A percentile compares a stretch with the other conserved stretches of the same genome.
These are phyloP conservation scores for Aspergillus pseudotamarii DNA, from an alignment of 2,329 filamentous ascomycete genomes.

Conservation along the genomic window DNA sequence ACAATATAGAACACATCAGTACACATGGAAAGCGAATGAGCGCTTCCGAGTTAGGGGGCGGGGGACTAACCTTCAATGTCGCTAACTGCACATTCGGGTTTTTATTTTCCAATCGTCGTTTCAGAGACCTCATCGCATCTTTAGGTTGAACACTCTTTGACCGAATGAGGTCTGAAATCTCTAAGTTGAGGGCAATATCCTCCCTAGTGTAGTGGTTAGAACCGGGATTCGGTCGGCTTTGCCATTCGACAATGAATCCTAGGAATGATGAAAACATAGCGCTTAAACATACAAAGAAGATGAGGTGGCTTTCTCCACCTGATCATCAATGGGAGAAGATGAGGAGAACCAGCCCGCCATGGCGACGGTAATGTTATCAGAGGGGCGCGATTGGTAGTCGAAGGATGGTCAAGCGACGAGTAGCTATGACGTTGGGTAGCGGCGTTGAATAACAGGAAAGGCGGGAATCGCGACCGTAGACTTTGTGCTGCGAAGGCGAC, in stretches of 20 bases:
- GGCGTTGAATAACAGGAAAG: constrained; percentile 1
- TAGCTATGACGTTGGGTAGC: constrained; percentile 26
- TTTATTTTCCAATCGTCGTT: constrained; percentile 91
- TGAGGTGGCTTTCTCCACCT: constrained; percentile 91
- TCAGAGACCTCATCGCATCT: constrained; percentile 96
- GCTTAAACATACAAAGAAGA: constrained; percentile 77
- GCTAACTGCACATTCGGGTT: constrained; percentile 97
- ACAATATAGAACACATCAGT: constrained; percentile 18
- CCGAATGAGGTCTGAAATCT: constrained; percentile 96
- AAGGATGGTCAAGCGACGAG: constrained; percentile 10
- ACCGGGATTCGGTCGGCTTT: not conserved
- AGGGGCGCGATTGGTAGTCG: constrained; percentile 8
- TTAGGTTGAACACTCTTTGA: constrained; percentile 97
- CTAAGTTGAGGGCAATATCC: constrained; percentile 94
- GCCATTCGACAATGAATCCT: not conserved
- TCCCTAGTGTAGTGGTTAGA: constrained; percentile 60
- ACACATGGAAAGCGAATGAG: constrained; percentile 13
- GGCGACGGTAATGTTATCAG: constrained; percentile 48
- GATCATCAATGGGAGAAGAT: constrained; percentile 90
- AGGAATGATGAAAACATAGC: not conserved
- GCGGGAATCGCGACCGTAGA: not conserved
- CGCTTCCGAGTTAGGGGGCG: not conserved
- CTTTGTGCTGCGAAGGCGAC: not conserved
- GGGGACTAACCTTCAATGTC: constrained; percentile 75
- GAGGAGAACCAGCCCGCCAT: constrained; percentile 98